These are phyloP conservation scores for Verticillium albo-atrum DNA, from an alignment of 2,329 filamentous ascomycete genomes.

Conservation along the genomic window DNA sequence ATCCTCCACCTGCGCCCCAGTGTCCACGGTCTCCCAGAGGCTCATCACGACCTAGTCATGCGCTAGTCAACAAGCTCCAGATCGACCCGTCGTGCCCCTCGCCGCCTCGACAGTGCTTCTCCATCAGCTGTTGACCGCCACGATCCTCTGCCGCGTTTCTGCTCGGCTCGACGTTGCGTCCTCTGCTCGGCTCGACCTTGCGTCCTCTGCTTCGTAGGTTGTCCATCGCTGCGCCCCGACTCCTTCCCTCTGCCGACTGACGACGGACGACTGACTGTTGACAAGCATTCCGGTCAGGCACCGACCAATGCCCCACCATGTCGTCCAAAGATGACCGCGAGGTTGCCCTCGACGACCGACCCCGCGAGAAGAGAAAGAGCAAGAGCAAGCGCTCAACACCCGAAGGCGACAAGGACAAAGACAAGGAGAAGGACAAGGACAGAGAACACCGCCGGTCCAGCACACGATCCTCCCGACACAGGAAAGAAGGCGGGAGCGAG, in stretches of 20 bases:
- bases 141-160: not conserved
- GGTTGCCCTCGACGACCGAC: conserved; percentile 29
- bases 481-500: conserved; percentile 11
- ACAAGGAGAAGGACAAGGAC: conserved; percentile 16
- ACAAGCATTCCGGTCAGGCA: conserved; percentile 9
- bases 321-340: conserved; percentile 35
- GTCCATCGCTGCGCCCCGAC: too few species aligned
- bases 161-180: not conserved
- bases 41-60: not conserved
- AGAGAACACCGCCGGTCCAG: conserved; percentile 16
- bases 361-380: conserved; percentile 29
- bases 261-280: too few species aligned
- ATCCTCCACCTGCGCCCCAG: not conserved
- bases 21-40: not conserved
- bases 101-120: not conserved
- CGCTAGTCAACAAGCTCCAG: not conserved
- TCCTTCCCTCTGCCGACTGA: too few species aligned
- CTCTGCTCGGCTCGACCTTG: not conserved
- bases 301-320: conserved; percentile 23
- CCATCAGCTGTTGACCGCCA: not conserved
- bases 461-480: conserved; percentile 12
- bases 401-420: conserved; percentile 6
- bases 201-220: not conserved
- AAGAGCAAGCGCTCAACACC: conserved; percentile 1
- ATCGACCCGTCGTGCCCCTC: not conserved